phyloP scores from a whole-genome alignment of 352 stramenopile genomes.

The Bremia lactucae region DNA sequence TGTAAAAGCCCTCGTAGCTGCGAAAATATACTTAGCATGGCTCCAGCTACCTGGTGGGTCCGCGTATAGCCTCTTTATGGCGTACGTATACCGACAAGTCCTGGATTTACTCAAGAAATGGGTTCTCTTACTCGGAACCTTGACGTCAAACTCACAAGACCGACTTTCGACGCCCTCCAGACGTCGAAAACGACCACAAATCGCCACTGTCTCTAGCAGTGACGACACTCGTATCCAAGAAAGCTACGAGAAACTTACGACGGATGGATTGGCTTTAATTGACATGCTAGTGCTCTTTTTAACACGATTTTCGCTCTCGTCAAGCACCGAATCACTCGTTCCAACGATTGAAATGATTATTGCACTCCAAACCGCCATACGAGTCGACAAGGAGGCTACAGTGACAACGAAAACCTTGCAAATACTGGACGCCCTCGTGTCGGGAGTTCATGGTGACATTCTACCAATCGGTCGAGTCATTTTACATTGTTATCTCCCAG shows the following conservation, averaged over 20 bases:
- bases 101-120: constrained; percentile 76
- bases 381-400: constrained; percentile 25
- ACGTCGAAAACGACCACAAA: constrained; percentile 3
- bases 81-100: constrained; percentile 75
- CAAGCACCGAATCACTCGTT: constrained; percentile 62
- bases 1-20: constrained; percentile 49
- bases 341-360: constrained; percentile 60
- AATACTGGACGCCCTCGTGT: constrained; percentile 38
- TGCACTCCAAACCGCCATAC: constrained; percentile 38
- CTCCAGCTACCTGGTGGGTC: constrained; percentile 70
- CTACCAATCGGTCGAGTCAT: constrained; percentile 45
- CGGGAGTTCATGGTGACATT: constrained; percentile 38
- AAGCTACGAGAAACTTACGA: constrained; percentile 27
- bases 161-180: constrained; percentile 8
- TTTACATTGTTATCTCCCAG: constrained; percentile 63
- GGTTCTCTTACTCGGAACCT: constrained; percentile 28
- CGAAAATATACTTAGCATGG: constrained; percentile 73
- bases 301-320: constrained; percentile 42
- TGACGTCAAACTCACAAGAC: too few species aligned
- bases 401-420: constrained; percentile 31
- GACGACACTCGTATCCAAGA: too few species aligned
- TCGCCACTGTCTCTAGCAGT: too few species aligned
- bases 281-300: constrained; percentile 53
- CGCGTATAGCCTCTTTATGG: constrained; percentile 78
- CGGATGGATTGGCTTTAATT: constrained; percentile 47